phyloP scores from a whole-genome alignment of 2,329 filamentous ascomycete genomes.

The Zymoseptoria ardabiliae region DNA sequence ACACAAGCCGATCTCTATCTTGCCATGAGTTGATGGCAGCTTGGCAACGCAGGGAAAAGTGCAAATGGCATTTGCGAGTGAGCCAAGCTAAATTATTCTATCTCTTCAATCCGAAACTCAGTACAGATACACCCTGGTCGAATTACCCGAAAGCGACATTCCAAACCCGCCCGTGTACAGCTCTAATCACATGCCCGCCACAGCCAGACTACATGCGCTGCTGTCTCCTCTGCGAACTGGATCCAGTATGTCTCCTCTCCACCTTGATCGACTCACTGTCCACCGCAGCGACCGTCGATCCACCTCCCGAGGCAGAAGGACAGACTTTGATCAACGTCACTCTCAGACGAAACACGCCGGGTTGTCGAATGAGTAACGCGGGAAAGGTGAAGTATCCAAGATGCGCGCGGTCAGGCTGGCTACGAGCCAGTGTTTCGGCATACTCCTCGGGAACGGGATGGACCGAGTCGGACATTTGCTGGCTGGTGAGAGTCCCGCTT shows the following conservation, averaged over 20 bases:
- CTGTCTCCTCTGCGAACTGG: neutral
- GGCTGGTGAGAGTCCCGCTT: slow-evolving; percentile 24
- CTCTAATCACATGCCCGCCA: too few relatives aligned
- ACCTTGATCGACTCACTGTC: slow-evolving; percentile 28
- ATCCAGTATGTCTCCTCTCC: slow-evolving; percentile 16
- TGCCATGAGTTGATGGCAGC: too few relatives aligned
- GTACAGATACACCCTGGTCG: too few relatives aligned
- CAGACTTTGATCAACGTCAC: slow-evolving; percentile 26
- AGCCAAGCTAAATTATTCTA: too few relatives aligned
- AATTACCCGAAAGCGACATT: too few relatives aligned
- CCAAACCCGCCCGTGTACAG: too few relatives aligned
- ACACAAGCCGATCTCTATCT: too few relatives aligned
- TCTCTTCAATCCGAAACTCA: too few relatives aligned
- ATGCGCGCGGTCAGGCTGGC: slow-evolving; percentile 21
- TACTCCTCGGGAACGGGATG: slow-evolving; percentile 24
- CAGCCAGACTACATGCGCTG: neutral
- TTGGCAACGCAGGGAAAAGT: too few relatives aligned
- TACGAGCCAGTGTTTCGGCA: slow-evolving; percentile 20
- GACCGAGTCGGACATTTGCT: slow-evolving; percentile 29
- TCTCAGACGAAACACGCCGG: slow-evolving; percentile 25
- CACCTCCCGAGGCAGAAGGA: slow-evolving; percentile 11
- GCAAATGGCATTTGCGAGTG: too few relatives aligned
- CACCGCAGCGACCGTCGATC: slow-evolving; percentile 17
- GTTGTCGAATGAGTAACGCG: slow-evolving; percentile 25
- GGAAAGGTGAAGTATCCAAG: slow-evolving; percentile 29